Conservation (phyloP, 164 flowering plant genomes). For the Vitis cinerea region DNA sequence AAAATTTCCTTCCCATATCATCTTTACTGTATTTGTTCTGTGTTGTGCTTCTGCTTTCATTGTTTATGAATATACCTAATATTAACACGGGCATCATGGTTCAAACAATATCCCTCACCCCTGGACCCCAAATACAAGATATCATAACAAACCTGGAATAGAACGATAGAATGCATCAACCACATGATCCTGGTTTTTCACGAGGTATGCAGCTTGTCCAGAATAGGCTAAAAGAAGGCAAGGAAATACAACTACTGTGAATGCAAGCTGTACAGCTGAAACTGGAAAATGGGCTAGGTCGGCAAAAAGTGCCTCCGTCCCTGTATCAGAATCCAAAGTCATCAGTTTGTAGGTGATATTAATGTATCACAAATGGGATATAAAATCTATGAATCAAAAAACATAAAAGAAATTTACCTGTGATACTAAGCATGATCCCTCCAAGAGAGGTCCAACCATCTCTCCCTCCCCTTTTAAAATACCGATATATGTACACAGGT, state of each 20-base stretch:
- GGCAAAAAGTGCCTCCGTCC: constrained; percentile 97
- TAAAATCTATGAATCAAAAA: neutral
- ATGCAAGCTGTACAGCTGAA: constrained; percentile 82
- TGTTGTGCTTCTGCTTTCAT: too few species aligned
- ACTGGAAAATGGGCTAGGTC: constrained; percentile 92
- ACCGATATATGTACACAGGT: constrained; percentile 76
- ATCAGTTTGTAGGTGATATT: neutral
- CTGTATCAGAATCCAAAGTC: constrained; percentile 34
- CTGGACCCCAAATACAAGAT: neutral
- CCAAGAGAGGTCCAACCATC: constrained; percentile 83
- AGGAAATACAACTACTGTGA: constrained; percentile 87
- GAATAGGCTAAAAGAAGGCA: constrained; percentile 89
- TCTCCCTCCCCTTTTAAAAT: constrained; percentile 60
- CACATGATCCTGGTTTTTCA: constrained; percentile 60
- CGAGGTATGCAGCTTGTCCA: constrained; percentile 95
- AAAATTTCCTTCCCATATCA: too few species aligned
- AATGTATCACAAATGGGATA: neutral
- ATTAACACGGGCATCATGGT: too few species aligned
- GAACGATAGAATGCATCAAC: constrained; percentile 83
- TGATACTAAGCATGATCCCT: constrained; percentile 93
- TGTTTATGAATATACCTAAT: too few species aligned
- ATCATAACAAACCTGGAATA: constrained; percentile 67
- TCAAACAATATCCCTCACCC: neutral
- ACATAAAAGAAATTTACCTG: constrained; percentile 47
- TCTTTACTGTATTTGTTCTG: too few species aligned